A percentile compares a stretch with the other conserved stretches of the same genome.
phyloP scores from a whole-genome alignment of 192 early-diverging fungal genomes.

The Backusella psychrophila region DNA sequence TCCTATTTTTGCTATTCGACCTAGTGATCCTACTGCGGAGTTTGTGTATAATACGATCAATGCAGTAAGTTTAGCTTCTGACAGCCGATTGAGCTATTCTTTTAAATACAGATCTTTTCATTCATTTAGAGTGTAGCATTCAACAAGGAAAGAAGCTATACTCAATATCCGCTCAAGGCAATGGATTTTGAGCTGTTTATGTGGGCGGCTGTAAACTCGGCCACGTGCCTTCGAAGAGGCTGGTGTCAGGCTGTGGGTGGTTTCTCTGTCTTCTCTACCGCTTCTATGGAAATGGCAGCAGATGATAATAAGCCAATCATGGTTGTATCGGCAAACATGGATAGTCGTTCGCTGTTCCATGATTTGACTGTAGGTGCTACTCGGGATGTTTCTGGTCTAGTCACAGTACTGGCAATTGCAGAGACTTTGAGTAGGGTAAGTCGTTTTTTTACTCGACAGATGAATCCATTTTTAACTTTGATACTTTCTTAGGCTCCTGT shows the following conservation, averaged over 20 bases:
- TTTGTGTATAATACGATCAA: constrained; percentile 40
- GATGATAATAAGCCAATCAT: constrained; percentile 66
- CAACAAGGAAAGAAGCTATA: constrained; percentile 47
- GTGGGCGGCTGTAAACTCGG: constrained; percentile 64
- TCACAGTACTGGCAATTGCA: constrained; percentile 64
- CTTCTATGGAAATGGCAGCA: constrained; percentile 48
- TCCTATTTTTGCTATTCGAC: constrained; percentile 62
- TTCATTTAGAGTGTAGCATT: constrained; percentile 39
- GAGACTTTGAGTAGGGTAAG: constrained; percentile 68
- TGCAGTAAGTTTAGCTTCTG: constrained; percentile 21
- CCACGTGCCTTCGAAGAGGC: constrained; percentile 70
- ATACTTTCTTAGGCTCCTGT: constrained; percentile 38
- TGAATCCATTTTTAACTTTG: not conserved
- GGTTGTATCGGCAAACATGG: constrained; percentile 61
- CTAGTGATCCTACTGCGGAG: constrained; percentile 30
- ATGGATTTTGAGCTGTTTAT: constrained; percentile 72
- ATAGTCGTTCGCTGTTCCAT: constrained; percentile 64
- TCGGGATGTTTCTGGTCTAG: constrained; percentile 55
- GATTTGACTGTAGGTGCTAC: constrained; percentile 59
- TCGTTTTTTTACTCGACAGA: no score
- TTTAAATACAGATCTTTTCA: not conserved
- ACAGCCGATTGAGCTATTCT: not conserved
- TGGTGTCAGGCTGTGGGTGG: constrained; percentile 69
- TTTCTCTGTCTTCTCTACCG: constrained; percentile 66
- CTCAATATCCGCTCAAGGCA: constrained; percentile 62